Percentiles rank a stretch among this genome's conserved stretches.
Conservation (phyloP, 805 yeast genomes). For the Blastobotrys americana region DNA sequence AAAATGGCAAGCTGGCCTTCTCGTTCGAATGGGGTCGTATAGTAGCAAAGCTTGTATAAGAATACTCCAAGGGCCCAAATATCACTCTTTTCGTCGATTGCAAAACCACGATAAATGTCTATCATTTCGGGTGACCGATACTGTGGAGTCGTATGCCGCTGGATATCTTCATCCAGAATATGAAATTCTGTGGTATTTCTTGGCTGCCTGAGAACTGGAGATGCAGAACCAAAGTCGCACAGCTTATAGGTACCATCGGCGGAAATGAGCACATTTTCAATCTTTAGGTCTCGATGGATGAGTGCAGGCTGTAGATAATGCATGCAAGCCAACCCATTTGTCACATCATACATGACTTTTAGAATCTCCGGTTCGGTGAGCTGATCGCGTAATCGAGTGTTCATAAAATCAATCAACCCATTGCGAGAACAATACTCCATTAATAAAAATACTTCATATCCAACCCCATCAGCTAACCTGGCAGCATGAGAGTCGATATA, state of each 20-base stretch:
- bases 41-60: slow-evolving; percentile 81
- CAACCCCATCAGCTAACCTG: slow-evolving; percentile 42
- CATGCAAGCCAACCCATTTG: slow-evolving; percentile 77
- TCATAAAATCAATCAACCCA: slow-evolving; percentile 80
- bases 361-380: slow-evolving; percentile 69
- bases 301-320: slow-evolving; percentile 60
- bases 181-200: slow-evolving; percentile 66
- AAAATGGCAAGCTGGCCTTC: slow-evolving; percentile 80
- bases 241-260: slow-evolving; percentile 67
- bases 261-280: slow-evolving; percentile 79
- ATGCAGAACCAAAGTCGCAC: slow-evolving; percentile 91
- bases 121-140: slow-evolving; percentile 95
- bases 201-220: slow-evolving; percentile 66
- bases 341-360: slow-evolving; percentile 75
- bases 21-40: slow-evolving; percentile 86
- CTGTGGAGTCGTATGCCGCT: slow-evolving; percentile 91
- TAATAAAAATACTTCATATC: slow-evolving; percentile 79
- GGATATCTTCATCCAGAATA: slow-evolving; percentile 71
- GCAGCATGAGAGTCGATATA: slow-evolving; percentile 96
- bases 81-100: slow-evolving; percentile 87
- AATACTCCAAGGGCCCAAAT: slow-evolving; percentile 97
- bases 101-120: slow-evolving; percentile 71
- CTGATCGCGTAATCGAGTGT: slow-evolving; percentile 71
- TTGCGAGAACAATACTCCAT: slow-evolving; percentile 94
- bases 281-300: slow-evolving; percentile 89